Conservation (phyloP, 305 asterid species). For the Fraxinus albicans region DNA sequence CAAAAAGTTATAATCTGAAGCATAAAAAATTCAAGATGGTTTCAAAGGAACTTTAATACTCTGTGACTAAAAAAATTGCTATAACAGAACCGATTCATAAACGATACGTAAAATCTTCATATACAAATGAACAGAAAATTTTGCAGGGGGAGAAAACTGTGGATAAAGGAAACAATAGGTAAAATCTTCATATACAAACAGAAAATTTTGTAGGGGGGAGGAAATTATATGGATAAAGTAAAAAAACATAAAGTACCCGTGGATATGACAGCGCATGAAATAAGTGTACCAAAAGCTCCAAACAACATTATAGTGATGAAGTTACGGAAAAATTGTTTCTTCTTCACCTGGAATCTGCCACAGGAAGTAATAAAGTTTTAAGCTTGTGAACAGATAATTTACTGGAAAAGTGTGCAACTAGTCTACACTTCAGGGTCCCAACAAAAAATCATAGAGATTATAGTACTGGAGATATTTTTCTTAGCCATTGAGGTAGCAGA, state of each 20-base stretch:
- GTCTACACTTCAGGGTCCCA: neutral
- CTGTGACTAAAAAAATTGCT: neutral
- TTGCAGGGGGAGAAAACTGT: neutral
- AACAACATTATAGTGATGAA: conserved; percentile 25
- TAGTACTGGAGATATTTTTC: neutral
- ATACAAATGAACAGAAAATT: neutral
- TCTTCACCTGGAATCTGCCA: conserved; percentile 34
- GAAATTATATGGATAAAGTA: neutral
- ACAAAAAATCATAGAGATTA: neutral
- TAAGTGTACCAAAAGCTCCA: conserved; percentile 32
- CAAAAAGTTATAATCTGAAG: neutral
- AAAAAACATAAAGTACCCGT: conserved; percentile 16
- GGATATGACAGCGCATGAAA: conserved; percentile 31
- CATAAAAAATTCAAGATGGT: neutral
- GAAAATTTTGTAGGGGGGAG: neutral
- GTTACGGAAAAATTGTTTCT: conserved; percentile 34
- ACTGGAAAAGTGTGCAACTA: neutral
- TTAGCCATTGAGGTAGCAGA: neutral
- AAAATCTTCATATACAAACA: neutral
- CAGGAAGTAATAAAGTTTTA: neutral
- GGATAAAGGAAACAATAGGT: neutral
- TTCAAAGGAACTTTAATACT: neutral
- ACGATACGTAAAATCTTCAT: neutral
- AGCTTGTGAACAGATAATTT: neutral
- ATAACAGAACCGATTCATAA: neutral